Evolutionary conservation across 169 alveolate genomes (phyloP), one percentile per base, ranked within the genome.

Genomic region (Cyclospora cayetanensis): DNA sequence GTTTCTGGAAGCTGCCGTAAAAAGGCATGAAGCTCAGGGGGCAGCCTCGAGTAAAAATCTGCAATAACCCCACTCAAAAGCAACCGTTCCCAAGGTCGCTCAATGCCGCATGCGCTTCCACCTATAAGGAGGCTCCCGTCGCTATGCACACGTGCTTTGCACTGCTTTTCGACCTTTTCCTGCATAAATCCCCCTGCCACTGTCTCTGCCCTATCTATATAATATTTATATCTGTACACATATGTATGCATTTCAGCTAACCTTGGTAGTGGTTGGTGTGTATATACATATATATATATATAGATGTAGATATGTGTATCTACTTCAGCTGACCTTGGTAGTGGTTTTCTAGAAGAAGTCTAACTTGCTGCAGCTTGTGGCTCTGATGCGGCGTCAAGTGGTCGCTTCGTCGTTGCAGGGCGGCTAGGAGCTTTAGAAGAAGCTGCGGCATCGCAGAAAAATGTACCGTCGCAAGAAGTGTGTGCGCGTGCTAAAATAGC

Each of bases 321-420:
- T 11, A 46, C n/a, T 46, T 9, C 43, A 55, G 86, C 86, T n/a
- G 37, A 74, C 86, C 86, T 12, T 39, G 55, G 65, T 74, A 41
- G 65, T 74, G 86, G 2, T 34, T 18, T 39, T 74, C 66, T 41
- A 74, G 55, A n/a, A 74, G 66, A 74, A n/a, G 25, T 4, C 66
- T 35, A 5, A 41, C 35, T n/a, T 74, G 86, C 31, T 35, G 86
- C 41, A 74, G 39, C 34, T 74, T 74, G 46, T 65, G 63, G n/a
- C 15, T 37, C 65, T 74, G 86, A 18, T 74, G 86, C 7, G 31
- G 66, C 4, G 86, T 65, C n/a, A 74, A 65, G 65, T 55, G 27
- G 15, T 55, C 66, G 31, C 22, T 20, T 41, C 35, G 22, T 41
- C 65, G 55, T 18, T 25, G 66, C 29, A 74, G 35, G 11, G 86